Conservation (phyloP, 805 yeast genomes). For the Monosporozyma siamensis region DNA sequence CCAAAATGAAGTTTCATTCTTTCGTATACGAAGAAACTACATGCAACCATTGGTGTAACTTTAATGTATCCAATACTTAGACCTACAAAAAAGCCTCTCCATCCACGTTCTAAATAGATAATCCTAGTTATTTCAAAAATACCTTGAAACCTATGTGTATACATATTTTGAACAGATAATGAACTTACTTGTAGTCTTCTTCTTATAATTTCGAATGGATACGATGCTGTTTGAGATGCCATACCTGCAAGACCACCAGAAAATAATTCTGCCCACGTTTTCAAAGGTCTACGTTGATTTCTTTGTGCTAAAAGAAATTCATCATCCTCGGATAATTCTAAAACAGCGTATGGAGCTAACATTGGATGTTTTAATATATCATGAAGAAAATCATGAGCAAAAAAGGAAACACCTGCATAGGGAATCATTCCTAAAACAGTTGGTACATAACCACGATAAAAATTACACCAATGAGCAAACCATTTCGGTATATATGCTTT, state of each 20-base stretch:
- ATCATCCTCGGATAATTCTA: conserved; percentile 17
- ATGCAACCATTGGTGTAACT: conserved; percentile 95
- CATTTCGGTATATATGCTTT: conserved; percentile 31
- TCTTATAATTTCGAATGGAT: conserved; percentile 91
- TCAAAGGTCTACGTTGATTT: conserved; percentile 50
- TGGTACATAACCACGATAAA: conserved; percentile 90
- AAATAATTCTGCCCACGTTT: conserved; percentile 81
- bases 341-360: conserved; percentile 46
- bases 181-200: conserved; percentile 95
- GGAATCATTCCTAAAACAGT: conserved; percentile 95
- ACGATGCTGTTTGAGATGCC: conserved; percentile 91
- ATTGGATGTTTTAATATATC: conserved; percentile 65
- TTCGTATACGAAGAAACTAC: conserved; percentile 91
- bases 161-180: conserved; percentile 50
- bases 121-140: conserved; percentile 35
- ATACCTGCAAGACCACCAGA: conserved; percentile 98
- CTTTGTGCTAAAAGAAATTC: conserved; percentile 11
- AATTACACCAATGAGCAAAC: conserved; percentile 44
- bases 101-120: conserved; percentile 66
- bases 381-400: conserved; percentile 85
- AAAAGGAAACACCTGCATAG: conserved; percentile 94
- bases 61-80: conserved; percentile 90
- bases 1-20: conserved; percentile 64
- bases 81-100: conserved; percentile 88
- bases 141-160: conserved; percentile 25